Evolutionary conservation across 2,329 filamentous ascomycete genomes (phyloP).

Genomic region (Ustulina deusta): DNA sequence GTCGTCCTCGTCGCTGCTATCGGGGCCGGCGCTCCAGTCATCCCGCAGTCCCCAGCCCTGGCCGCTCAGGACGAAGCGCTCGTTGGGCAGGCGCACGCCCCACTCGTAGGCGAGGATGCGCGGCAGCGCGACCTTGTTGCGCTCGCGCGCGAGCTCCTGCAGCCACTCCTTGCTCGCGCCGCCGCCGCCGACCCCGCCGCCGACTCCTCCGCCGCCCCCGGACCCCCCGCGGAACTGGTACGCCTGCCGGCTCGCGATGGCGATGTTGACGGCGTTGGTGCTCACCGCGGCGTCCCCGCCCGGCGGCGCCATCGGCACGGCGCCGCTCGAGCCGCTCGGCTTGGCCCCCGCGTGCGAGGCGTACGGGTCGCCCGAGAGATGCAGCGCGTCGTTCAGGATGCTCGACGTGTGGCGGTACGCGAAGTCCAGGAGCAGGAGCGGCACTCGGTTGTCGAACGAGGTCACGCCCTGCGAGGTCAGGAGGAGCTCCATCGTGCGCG

Average conservation of each 20-base stretch:
- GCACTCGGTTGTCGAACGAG: slow-evolving; percentile 84
- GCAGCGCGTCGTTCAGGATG: slow-evolving; percentile 77
- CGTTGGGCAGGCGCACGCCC: slow-evolving; percentile 74
- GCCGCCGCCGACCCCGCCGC: slow-evolving; percentile 57
- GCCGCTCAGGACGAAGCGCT: slow-evolving; percentile 76
- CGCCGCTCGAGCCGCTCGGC: slow-evolving; percentile 63
- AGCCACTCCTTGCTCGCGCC: slow-evolving; percentile 80
- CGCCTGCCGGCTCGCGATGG: slow-evolving; percentile 74
- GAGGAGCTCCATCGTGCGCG: slow-evolving; percentile 82
- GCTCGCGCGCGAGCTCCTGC: slow-evolving; percentile 77
- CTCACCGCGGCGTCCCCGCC: slow-evolving; percentile 68
- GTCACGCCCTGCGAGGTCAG: slow-evolving; percentile 83
- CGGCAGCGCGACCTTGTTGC: slow-evolving; percentile 75
- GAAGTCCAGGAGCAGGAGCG: slow-evolving; percentile 85
- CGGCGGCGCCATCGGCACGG: slow-evolving; percentile 60
- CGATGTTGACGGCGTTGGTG: slow-evolving; percentile 76
- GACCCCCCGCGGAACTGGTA: slow-evolving; percentile 74
- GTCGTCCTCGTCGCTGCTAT: slow-evolving; percentile 8
- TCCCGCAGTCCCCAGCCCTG: slow-evolving; percentile 73
- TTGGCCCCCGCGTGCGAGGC: slow-evolving; percentile 66
- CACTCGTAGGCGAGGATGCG: slow-evolving; percentile 73
- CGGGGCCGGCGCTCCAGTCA: slow-evolving; percentile 56
- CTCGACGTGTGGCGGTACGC: slow-evolving; percentile 84
- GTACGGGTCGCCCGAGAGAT: slow-evolving; percentile 77
- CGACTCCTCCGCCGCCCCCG: slow-evolving; percentile 53